Base-by-base conservation (phyloP, 371 early-diverging fungal species). In the Batrachochytrium dendrobatidis region DNA sequence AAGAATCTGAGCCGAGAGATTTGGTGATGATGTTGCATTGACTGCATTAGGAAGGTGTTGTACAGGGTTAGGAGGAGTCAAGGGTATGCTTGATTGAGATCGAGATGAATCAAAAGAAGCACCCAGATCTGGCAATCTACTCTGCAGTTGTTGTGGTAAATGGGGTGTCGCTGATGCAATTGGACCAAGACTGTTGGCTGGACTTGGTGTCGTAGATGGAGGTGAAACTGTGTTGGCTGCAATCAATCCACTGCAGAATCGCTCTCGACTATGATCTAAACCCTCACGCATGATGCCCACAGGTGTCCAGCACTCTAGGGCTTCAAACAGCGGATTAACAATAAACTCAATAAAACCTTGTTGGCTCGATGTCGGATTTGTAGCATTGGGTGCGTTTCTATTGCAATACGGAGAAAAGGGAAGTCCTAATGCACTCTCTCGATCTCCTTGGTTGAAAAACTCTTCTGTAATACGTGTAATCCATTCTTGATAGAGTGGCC, bases 331-430 rank as follows among this genome's bases (percentile, higher is more conserved):
- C 22, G 81, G 80, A 17, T 48, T 45, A 2, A 78, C 78, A 31
- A 80, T 74, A 50, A 73, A 78, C 44, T 75, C 73, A 50, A 80
- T 80, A 59, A 80, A 80, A 20, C 73, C 69, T 22, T 66, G 57
- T 56, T 77, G 78, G 5, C 62, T 59, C 34, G 68, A 60, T 8
- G 66, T 58, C 8, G 66, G 63, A 60, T 68, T 56, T 39, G 56
- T 39, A 10, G 64, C 63, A 31, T 50, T 55, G 3, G 67, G 59
- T 20, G 53, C 66, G 28, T 71, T 70, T 7, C 75, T 63, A 61
- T 74, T 71, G 54, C 69, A 67, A 61, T 71, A 74, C n/a, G 75
- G 71, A 0, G 72, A 68, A 22, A 75, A 56, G 24, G 75, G 72
- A 0, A 80, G 61, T 0, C 80, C 79, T 18, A 65, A 64, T 39